A percentile compares a stretch with the other conserved stretches of the same genome.
These are phyloP conservation scores for Crithidia fasciculata DNA, from an alignment of 208 protist genomes.

Conservation along the genomic window DNA sequence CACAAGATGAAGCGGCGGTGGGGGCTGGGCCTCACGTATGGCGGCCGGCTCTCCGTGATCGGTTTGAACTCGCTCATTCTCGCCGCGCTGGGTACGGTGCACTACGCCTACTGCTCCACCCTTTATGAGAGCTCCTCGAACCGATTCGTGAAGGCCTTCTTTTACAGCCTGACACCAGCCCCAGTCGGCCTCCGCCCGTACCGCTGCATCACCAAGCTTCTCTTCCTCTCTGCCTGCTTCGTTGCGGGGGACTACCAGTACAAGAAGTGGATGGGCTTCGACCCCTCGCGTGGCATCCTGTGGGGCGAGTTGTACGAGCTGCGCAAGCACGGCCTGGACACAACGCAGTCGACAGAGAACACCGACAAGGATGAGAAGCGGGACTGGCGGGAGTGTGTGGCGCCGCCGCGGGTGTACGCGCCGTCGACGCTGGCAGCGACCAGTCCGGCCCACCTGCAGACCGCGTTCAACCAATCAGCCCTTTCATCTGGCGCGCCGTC, in stretches of 20 bases:
- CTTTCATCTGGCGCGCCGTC: neutral
- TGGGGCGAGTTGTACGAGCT: conserved; percentile 69
- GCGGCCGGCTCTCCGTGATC: conserved; percentile 42
- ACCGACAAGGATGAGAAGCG: neutral
- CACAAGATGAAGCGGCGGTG: conserved; percentile 79
- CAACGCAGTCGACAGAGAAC: conserved; percentile 1
- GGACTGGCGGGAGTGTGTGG: conserved; percentile 33
- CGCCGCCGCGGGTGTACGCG: conserved; percentile 32
- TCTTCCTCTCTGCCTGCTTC: conserved; percentile 46
- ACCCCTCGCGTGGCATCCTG: conserved; percentile 70
- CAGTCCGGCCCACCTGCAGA: neutral
- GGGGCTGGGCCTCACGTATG: conserved; percentile 73
- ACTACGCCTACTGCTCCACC: conserved; percentile 67
- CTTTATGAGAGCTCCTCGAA: conserved; percentile 26
- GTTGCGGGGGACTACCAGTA: conserved; percentile 72
- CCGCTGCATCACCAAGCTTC: conserved; percentile 36
- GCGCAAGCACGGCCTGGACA: conserved; percentile 21
- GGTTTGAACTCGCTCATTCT: conserved; percentile 77
- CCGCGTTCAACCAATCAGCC: neutral
- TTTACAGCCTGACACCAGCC: conserved; percentile 17
- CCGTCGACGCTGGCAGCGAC: neutral
- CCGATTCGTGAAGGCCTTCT: neutral
- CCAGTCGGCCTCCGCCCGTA: conserved; percentile 27
- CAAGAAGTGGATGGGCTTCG: conserved; percentile 61
- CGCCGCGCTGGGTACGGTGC: conserved; percentile 57